A percentile compares a stretch with the other conserved stretches of the same genome.
Evolutionary conservation across 306 rosid species (phyloP).

Genomic region (Vigna angularis): DNA sequence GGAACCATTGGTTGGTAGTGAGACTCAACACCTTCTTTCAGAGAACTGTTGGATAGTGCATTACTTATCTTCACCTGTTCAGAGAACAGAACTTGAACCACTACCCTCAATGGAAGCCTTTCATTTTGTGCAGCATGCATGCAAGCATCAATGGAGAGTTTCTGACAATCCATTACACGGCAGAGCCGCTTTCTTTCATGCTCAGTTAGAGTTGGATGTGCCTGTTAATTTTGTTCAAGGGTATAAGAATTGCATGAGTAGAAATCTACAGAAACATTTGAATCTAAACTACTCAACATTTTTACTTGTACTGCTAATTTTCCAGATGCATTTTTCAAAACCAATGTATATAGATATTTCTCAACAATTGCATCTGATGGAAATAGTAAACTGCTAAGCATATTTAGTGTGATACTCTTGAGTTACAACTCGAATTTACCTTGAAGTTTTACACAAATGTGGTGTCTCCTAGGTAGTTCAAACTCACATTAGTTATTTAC

Average conservation of each 20-base stretch:
- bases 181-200: slow-evolving; percentile 95
- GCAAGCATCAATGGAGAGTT: slow-evolving; percentile 96
- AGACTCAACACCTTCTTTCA: slow-evolving; percentile 70
- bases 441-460: too few species aligned
- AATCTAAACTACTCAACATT: slow-evolving; percentile 13
- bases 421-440: too few species aligned
- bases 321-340: not conserved
- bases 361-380: slow-evolving; percentile 11
- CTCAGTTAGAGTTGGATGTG: slow-evolving; percentile 94
- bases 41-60: slow-evolving; percentile 67
- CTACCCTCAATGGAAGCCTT: slow-evolving; percentile 92
- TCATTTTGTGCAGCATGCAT: slow-evolving; percentile 98
- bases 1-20: slow-evolving; percentile 74
- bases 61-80: slow-evolving; percentile 95
- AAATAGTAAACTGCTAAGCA: not conserved
- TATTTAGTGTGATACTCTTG: not conserved
- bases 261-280: not conserved
- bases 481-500: too few species aligned
- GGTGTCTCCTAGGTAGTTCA: too few species aligned
- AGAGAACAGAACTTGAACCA: slow-evolving; percentile 94
- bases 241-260: slow-evolving; percentile 9
- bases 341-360: not conserved
- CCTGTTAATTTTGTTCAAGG: slow-evolving; percentile 58
- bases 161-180: slow-evolving; percentile 97
- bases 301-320: not conserved